Evolutionary conservation across 495 filamentous ascomycete genomes (phyloP), one percentile per base, ranked within the genome.

Genomic region (Collariella sp.): DNA sequence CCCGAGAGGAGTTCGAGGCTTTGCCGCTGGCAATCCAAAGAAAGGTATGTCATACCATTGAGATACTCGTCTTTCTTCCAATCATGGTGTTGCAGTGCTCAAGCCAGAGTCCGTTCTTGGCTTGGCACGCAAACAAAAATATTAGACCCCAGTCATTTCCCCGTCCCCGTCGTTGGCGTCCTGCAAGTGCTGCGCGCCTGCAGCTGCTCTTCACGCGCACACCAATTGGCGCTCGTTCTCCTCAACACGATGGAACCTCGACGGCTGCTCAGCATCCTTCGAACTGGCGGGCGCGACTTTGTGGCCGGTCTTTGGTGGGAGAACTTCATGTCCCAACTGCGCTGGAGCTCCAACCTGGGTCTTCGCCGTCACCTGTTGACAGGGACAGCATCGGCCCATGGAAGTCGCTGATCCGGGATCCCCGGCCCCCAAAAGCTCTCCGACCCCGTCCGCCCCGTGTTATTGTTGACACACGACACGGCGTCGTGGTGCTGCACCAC

Each of bases 1-100:
- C 67, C 13, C 53, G 60, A 16, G 65, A 70, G 39, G 65, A 70
- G 48, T 70, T 70, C 43, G 76, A 81, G 54, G 73, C 73, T 48
- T 65, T 83, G 63, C 80, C 80, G n/a, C 62, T 78, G 40, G 75
- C 78, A 6, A 73, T 82, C 20, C 70, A 77, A 54, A 69, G 79
- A 59, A 82, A 81, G 72, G 79, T 80, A 67, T 63, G 75, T 71
- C 61, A 26, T 43, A 26, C 26, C 31, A 15, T 47, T 43, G 35
- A 24, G 13, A 38, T 54, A 56, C 58, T 46, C 49, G 47, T 48
- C 31, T 53, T 50, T 61, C 50, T 9, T 44, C 40, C 2, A 44
- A 46, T 33, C 12, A 26, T 6, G 34, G 43, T 24, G 55, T 56
- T 31, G 26, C 26, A 4, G 26, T 31, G 26, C 26, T 31, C 26